A percentile compares a stretch with the other conserved stretches of the same genome.
Evolutionary conservation across 257 asterid genomes (phyloP).

Genomic region (Agastache rugosa): DNA sequence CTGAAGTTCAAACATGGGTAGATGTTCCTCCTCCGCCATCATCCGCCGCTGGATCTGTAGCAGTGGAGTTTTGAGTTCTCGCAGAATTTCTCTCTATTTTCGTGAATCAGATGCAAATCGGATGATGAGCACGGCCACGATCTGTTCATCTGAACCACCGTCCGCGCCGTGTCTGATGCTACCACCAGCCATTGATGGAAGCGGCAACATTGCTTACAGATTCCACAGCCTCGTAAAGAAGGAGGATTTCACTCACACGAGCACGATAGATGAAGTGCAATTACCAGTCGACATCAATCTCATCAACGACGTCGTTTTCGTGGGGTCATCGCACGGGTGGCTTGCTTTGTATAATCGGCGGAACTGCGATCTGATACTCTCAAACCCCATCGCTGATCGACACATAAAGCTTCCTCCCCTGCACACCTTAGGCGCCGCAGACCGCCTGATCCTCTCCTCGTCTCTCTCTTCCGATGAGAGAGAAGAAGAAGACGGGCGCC

Average conservation of each 20-base stretch:
- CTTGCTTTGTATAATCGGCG: background rate
- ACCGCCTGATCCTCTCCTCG: conserved; percentile 7
- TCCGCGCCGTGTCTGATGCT: conserved; percentile 7
- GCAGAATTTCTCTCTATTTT: background rate
- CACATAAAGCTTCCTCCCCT: conserved; percentile 3
- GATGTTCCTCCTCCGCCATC: background rate
- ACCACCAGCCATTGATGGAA: background rate
- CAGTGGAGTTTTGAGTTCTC: background rate
- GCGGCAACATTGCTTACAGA: background rate
- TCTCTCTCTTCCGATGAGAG: background rate
- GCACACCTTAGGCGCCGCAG: background rate
- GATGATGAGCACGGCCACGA: background rate
- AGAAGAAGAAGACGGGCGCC: background rate
- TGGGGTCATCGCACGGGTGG: conserved; percentile 12
- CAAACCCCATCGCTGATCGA: conserved; percentile 8
- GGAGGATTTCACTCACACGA: background rate
- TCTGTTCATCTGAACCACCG: background rate
- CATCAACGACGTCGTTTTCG: background rate
- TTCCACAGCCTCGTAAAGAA: background rate
- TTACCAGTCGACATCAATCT: background rate
- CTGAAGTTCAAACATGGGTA: background rate
- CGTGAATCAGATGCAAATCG: background rate
- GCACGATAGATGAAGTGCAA: background rate
- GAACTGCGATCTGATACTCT: conserved; percentile 5
- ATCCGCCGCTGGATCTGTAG: background rate